phyloP scores from a whole-genome alignment of 2,329 filamentous ascomycete species.

The Xylariaceae sp. region DNA sequence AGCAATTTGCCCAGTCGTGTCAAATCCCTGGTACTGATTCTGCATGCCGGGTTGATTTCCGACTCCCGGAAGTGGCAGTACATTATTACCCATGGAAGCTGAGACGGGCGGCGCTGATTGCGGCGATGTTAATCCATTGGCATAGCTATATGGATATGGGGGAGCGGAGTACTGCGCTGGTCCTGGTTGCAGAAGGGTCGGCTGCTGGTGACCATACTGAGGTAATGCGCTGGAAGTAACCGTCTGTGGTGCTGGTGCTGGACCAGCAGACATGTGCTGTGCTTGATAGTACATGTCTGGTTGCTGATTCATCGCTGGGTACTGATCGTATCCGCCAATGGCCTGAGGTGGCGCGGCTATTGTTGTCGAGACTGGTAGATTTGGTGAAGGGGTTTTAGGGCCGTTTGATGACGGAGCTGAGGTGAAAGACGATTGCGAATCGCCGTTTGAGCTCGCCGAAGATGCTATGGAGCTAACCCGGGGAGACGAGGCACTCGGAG shows the following conservation, averaged over 20 bases:
- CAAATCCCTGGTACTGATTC: slow-evolving; percentile 67
- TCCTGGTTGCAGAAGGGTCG: slow-evolving; percentile 74
- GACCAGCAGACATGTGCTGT: slow-evolving; percentile 77
- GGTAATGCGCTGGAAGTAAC: slow-evolving; percentile 75
- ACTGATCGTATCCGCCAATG: slow-evolving; percentile 50
- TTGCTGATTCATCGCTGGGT: slow-evolving; percentile 79
- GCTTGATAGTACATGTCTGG: slow-evolving; percentile 85
- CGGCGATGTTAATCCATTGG: slow-evolving; percentile 82
- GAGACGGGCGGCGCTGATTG: slow-evolving; percentile 70
- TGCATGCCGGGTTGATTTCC: slow-evolving; percentile 56
- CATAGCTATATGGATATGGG: slow-evolving; percentile 76
- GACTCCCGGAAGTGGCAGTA: slow-evolving; percentile 72
- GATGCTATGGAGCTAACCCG: slow-evolving; percentile 77
- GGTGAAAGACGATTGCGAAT: slow-evolving; percentile 61
- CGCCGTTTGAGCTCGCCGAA: slow-evolving; percentile 56
- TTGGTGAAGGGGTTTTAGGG: slow-evolving; percentile 79
- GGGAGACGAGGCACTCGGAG: slow-evolving; percentile 75
- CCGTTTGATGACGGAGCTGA: slow-evolving; percentile 64
- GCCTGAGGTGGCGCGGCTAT: slow-evolving; percentile 49
- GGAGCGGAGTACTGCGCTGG: slow-evolving; percentile 71
- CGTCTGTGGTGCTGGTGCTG: slow-evolving; percentile 75
- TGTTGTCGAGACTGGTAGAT: slow-evolving; percentile 58
- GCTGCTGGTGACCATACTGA: slow-evolving; percentile 82
- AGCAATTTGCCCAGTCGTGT: slow-evolving; percentile 89
- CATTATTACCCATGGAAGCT: slow-evolving; percentile 70